Evolutionary conservation across 352 stramenopile species (phyloP), one percentile per base, ranked within the genome.

Genomic region (Globisporangium carolinianum): DNA sequence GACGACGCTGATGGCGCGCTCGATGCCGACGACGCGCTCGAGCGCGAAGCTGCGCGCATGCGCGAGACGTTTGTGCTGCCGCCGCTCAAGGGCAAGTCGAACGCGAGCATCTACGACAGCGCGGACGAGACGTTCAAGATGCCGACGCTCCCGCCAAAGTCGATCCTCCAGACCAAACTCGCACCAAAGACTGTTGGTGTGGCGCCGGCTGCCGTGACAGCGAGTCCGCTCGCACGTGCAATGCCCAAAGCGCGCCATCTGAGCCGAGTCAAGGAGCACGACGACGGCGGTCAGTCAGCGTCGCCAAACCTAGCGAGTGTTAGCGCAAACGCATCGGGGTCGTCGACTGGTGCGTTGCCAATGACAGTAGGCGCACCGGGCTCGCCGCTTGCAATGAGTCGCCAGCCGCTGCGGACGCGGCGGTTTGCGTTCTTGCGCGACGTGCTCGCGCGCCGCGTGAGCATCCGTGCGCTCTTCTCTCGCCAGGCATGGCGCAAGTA

Each of bases 91-190:
- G 79, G 74, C 0, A 76, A 76, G 61, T 77, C 72, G 35, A 77
- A 63, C 17, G 85, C 73, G 36, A 76, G 66, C 18, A 72, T 86
- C 39, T 88, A 74, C 37, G 76, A 89, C 35, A 65, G 63, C 48
- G 67, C 65, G 10, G 76, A 86, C 3, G 74, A 88, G 17, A 89
- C 67, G 3, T 91, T 94, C 47, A 94, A 90, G 61, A 91, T 94
- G 83, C 81, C 83, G 0, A 61, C 79, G 6, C 57, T 94, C 7
- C 83, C 83, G 0, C 68, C 80, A 11, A 91, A 87, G 43, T 74
- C 57, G 32, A 53, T 76, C 5, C 42, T 76, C 32, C 60, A 58
- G 17, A 46, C 18, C 10, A 66, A 66, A 14, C 38, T 62, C 12
- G 57, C 55, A 3, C 42, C 59, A 5, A 61, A 53, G 0, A 36